Evolutionary conservation across 192 early-diverging fungal species (phyloP).

Genomic region (Coemansia erecta): DNA sequence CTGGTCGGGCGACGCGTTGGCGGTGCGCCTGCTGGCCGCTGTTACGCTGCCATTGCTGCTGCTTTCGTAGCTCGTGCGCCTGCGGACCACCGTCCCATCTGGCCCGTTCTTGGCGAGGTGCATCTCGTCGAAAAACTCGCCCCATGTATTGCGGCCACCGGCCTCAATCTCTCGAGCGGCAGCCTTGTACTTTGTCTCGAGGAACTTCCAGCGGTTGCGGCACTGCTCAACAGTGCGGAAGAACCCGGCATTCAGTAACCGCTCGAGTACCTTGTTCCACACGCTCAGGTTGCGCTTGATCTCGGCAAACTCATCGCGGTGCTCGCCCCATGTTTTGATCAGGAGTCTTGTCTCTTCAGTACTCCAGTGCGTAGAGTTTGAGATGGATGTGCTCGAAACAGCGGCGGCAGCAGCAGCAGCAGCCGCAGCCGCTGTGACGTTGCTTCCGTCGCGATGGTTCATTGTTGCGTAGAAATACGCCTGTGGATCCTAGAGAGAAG

Average conservation of each 20-base stretch:
- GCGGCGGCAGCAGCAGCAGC: conserved; percentile 12
- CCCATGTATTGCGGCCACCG: conserved; percentile 33
- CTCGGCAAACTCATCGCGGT: conserved; percentile 52
- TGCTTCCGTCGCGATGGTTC: conserved; percentile 18
- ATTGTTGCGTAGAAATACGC: conserved; percentile 20
- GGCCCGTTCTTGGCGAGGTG: conserved; percentile 36
- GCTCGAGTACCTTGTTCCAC: conserved; percentile 54
- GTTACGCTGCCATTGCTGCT: conserved; percentile 14
- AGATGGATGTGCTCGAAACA: conserved; percentile 8
- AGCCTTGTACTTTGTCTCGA: conserved; percentile 49
- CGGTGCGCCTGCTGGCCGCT: neutral
- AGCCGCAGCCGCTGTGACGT: conserved; percentile 22
- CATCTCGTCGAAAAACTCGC: conserved; percentile 49
- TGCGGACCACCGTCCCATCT: neutral
- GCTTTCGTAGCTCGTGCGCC: conserved; percentile 1
- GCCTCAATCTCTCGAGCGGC: conserved; percentile 24
- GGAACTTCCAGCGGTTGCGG: conserved; percentile 55
- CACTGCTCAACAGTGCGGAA: conserved; percentile 54
- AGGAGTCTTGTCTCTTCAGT: conserved; percentile 46
- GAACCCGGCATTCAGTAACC: conserved; percentile 41
- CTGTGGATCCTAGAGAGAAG: conserved; percentile 5
- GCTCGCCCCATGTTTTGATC: conserved; percentile 51
- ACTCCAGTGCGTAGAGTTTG: conserved; percentile 56
- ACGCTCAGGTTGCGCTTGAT: conserved; percentile 54
- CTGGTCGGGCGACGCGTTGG: neutral